Percentiles rank a stretch among this genome's conserved stretches.
Evolutionary conservation across 192 early-diverging fungal species (phyloP).

Genomic region (Gamsiella multidivaricata): DNA sequence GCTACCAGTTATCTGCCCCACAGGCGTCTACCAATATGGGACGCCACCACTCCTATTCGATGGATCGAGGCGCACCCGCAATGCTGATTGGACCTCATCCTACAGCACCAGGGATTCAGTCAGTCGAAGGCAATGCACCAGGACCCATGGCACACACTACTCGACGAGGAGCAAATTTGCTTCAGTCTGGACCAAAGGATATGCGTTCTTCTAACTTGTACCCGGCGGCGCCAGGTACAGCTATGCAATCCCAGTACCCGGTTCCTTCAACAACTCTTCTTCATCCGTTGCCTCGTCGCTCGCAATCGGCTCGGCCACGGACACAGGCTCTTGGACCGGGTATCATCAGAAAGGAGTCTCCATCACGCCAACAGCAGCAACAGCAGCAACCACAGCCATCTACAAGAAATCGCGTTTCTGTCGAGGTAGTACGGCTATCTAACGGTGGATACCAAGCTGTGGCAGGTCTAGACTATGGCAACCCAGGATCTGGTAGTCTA

Average conservation of each 20-base stretch:
- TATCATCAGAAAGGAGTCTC: background rate
- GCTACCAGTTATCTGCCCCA: conserved; percentile 28
- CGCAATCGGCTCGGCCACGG: conserved; percentile 23
- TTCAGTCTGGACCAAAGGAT: background rate
- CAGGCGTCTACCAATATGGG: conserved; percentile 10
- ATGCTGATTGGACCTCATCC: conserved; percentile 13
- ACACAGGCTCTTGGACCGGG: background rate
- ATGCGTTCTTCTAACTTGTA: background rate
- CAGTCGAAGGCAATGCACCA: too few species aligned
- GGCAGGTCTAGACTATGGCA: background rate
- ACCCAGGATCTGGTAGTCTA: background rate
- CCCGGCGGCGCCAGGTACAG: background rate
- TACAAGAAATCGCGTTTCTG: conserved; percentile 1
- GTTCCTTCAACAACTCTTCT: conserved; percentile 32
- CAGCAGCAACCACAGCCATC: background rate
- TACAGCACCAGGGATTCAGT: too few species aligned
- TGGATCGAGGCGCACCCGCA: conserved; percentile 7
- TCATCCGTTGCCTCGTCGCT: conserved; percentile 27
- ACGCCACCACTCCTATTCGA: conserved; percentile 29
- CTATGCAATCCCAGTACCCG: conserved; percentile 20
- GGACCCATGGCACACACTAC: background rate
- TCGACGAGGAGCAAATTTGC: background rate
- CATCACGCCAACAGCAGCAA: conserved; percentile 1
- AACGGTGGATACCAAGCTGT: conserved; percentile 19
- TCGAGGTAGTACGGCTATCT: conserved; percentile 14